Conservation (phyloP, 176 grass and related monocot genomes). For the Alopecurus myosuroides region DNA sequence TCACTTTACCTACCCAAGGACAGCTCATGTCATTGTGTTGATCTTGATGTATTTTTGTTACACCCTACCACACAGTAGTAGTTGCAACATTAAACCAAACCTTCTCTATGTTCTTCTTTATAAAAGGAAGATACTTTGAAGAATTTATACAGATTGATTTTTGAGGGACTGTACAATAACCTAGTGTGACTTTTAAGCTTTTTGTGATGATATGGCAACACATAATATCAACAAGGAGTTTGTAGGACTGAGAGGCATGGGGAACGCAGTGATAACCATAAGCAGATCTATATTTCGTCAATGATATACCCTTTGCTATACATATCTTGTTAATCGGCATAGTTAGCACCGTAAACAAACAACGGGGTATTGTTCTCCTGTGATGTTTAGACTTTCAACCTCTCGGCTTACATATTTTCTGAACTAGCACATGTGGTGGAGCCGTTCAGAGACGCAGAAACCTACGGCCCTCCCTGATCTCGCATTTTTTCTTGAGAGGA, state of each 20-base stretch:
- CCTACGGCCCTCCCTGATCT: no score
- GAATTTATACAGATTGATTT: no score
- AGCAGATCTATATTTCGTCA: neutral
- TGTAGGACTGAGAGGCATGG: neutral
- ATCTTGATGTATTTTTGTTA: no score
- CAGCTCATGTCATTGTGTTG: no score
- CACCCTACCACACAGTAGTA: no score
- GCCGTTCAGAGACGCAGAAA: no score
- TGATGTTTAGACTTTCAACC: neutral
- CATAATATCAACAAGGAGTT: neutral
- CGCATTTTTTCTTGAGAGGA: neutral
- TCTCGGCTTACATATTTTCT: no score
- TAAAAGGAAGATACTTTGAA: no score
- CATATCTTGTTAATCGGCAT: neutral
- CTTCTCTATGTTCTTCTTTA: no score
- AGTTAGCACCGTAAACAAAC: neutral
- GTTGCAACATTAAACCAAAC: no score
- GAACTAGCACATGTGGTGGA: no score
- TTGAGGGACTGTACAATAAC: neutral
- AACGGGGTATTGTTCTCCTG: neutral
- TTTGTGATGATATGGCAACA: neutral
- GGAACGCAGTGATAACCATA: neutral
- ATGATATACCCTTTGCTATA: neutral
- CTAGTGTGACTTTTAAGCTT: neutral
- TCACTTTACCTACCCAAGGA: no score